Percentiles rank a stretch among this genome's conserved stretches.
Evolutionary conservation across 768 basidiomycete species (phyloP).

Genomic region (Galerina marginata): DNA sequence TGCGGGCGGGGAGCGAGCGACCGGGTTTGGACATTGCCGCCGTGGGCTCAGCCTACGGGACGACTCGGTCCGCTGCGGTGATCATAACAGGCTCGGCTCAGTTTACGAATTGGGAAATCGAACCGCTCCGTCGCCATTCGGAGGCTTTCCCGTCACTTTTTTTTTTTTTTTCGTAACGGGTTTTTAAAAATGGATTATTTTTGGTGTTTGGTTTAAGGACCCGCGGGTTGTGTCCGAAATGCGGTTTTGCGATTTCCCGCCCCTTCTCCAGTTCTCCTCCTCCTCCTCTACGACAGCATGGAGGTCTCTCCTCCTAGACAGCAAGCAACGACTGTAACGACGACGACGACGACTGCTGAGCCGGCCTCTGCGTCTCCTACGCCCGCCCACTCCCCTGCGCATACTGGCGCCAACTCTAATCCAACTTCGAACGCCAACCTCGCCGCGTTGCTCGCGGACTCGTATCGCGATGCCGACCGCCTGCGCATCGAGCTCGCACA

Average conservation of each 20-base stretch:
- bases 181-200: slow-evolving; percentile 5
- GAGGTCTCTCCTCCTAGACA: neutral
- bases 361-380: slow-evolving; percentile 9
- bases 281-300: neutral
- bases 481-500: slow-evolving; percentile 54
- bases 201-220: neutral
- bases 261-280: neutral
- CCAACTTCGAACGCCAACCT: slow-evolving; percentile 52
- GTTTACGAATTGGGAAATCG: neutral
- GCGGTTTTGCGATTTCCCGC: slow-evolving; percentile 10
- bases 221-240: slow-evolving; percentile 12
- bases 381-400: neutral
- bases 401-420: neutral
- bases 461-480: slow-evolving; percentile 56
- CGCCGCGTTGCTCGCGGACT: slow-evolving; percentile 58
- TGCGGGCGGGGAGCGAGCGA: neutral
- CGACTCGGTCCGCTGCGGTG: slow-evolving; percentile 1
- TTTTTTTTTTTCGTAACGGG: neutral
- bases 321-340: neutral
- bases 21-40: slow-evolving; percentile 16
- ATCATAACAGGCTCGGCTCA: neutral
- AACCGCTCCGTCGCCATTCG: slow-evolving; percentile 1
- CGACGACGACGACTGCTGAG: neutral
- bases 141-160: slow-evolving; percentile 1
- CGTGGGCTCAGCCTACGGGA: neutral